Percentiles rank a stretch among this genome's conserved stretches.
Evolutionary conservation across 768 basidiomycete genomes (phyloP).

Genomic region (Lenzites betulinus): DNA sequence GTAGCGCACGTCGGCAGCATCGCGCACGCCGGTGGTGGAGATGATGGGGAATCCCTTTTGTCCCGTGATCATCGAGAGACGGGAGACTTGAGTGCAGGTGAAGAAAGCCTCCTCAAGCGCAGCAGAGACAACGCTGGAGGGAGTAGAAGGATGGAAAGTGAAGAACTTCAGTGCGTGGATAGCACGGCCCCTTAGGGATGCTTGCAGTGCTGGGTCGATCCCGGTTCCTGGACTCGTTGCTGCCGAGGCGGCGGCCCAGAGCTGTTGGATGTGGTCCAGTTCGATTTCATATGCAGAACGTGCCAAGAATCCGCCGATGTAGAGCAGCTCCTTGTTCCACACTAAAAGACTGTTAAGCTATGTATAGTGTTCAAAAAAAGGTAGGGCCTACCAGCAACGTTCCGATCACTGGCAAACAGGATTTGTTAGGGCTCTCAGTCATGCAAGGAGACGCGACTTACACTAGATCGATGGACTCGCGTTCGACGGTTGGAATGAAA

Average conservation of each 20-base stretch:
- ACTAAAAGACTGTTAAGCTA: constrained; percentile 41
- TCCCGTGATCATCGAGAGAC: constrained; percentile 16
- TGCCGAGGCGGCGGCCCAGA: constrained; percentile 54
- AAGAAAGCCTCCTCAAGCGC: constrained; percentile 82
- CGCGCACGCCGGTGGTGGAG: constrained; percentile 71
- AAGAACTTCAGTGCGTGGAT: constrained; percentile 88
- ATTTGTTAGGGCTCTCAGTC: background rate
- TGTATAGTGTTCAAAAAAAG: background rate
- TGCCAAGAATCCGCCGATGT: constrained; percentile 79
- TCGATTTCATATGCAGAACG: constrained; percentile 87
- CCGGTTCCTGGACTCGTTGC: constrained; percentile 28
- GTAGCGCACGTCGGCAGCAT: constrained; percentile 66
- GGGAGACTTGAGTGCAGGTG: constrained; percentile 43
- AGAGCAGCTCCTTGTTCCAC: constrained; percentile 91
- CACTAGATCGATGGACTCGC: constrained; percentile 91
- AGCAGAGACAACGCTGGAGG: constrained; percentile 73
- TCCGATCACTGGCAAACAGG: constrained; percentile 60
- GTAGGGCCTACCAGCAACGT: constrained; percentile 63
- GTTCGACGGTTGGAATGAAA: constrained; percentile 95
- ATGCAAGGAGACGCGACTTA: constrained; percentile 37
- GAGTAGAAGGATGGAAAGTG: constrained; percentile 86
- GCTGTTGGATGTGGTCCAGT: constrained; percentile 55
- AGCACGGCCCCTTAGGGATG: constrained; percentile 58
- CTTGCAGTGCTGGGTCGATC: constrained; percentile 40
- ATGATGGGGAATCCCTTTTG: constrained; percentile 61